Base-by-base conservation (phyloP, 164 flowering plant species). In the Paratinospora sagittata region DNA sequence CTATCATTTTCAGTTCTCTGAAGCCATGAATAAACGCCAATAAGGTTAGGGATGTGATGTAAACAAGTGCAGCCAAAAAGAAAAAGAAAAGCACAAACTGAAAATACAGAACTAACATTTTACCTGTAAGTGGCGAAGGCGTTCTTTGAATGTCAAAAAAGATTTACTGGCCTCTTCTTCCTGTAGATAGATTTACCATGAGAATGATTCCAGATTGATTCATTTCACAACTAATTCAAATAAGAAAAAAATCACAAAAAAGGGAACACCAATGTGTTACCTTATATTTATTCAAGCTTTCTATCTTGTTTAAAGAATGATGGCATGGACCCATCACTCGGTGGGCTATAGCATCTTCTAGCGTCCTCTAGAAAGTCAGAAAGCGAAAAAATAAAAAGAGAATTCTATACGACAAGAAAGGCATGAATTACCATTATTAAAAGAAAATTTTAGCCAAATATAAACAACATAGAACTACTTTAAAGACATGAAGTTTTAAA, bases 1-100 rank as follows among this genome's bases (percentile, higher is more conserved):
- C 90, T 82, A 60, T 85, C 85, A 65, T 83, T 83, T 80, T 92
- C 96, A 4, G 96, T 90, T 77, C 78, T 85, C 97, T 92, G 88
- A n/a, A 75, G 45, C 68, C 70, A 78, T 27, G 68, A 55, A 66
- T 9, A 63, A 37, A 64, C 36, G 36, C 23, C 60, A 68, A 72
- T 13, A 41, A 12, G 67, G 47, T 26, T 72, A 64, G 79, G 68
- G 71, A 65, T 39, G 27, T 37, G 34, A 73, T 68, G 39, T 6
- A 8, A 71, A 70, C 43, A n/a, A 26, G 27, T 49, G 67, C 65
- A 52, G 61, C 8, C 2, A 43, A 12, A 43, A 7, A 9, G 47
- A 43, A 12, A 11, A 2, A 61, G 62, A 21, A 76, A 39, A 27
- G n/a, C 19, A 47, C 6, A 66, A 36, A 41, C 12, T 19, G 43